Percentiles rank a stretch among this genome's conserved stretches.
These are phyloP conservation scores for Suillus subalutaceus DNA, from an alignment of 768 basidiomycete genomes.

Conservation along the genomic window DNA sequence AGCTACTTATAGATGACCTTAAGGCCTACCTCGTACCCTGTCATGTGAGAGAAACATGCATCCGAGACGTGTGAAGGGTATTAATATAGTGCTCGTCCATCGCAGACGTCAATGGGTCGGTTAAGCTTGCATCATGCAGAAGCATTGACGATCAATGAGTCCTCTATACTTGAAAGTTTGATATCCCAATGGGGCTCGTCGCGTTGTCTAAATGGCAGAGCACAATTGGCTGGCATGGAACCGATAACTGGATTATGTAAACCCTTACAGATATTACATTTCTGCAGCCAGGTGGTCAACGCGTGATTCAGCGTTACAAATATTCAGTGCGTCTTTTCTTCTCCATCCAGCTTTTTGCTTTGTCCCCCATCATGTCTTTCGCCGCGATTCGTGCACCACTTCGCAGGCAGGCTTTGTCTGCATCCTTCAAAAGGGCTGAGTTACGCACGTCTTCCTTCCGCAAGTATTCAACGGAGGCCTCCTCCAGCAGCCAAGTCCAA, in stretches of 20 bases:
- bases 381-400: constrained; percentile 52
- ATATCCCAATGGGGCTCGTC: background rate
- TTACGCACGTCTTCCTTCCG: constrained; percentile 51
- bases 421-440: constrained; percentile 28
- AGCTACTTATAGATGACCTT: constrained; percentile 4
- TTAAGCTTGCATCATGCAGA: background rate
- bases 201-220: background rate
- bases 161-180: background rate
- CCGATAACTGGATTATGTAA: constrained; percentile 14
- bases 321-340: constrained; percentile 1
- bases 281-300: background rate
- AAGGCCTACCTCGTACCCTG: background rate
- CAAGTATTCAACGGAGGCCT: constrained; percentile 58
- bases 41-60: constrained; percentile 10
- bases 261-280: background rate
- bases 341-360: background rate
- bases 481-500: constrained; percentile 53
- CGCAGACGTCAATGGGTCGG: constrained; percentile 5
- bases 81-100: constrained; percentile 15
- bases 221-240: constrained; percentile 7
- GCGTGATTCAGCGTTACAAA: background rate
- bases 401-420: constrained; percentile 45
- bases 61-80: constrained; percentile 12
- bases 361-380: constrained; percentile 53
- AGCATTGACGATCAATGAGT: background rate